A percentile compares a stretch with the other conserved stretches of the same genome.
phyloP scores from a whole-genome alignment of 2,329 filamentous ascomycete species.

The Xylariaceae sp. region DNA sequence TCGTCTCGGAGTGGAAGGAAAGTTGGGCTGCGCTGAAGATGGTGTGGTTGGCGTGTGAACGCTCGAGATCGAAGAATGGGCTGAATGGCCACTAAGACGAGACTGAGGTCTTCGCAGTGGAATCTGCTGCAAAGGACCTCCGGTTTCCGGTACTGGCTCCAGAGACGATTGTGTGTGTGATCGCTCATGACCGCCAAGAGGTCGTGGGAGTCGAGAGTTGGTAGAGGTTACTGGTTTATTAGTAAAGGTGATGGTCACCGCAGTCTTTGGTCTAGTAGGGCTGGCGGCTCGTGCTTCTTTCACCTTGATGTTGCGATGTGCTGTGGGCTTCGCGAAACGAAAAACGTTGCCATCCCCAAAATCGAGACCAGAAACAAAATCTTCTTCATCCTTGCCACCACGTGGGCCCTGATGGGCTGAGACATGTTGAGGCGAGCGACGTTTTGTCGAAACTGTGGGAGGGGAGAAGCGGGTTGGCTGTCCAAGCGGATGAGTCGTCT shows the following conservation, averaged over 20 bases:
- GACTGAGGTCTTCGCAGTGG: conserved; percentile 63
- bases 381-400: conserved; percentile 58
- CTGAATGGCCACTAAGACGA: conserved; percentile 61
- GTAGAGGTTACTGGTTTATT: conserved; percentile 60
- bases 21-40: conserved; percentile 51
- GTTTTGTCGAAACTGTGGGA: conserved; percentile 7
- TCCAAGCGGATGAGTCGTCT: conserved; percentile 1
- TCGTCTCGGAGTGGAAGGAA: conserved; percentile 59
- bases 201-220: conserved; percentile 74
- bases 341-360: conserved; percentile 82
- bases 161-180: conserved; percentile 68
- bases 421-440: conserved; percentile 1
- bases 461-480: conserved; percentile 4
- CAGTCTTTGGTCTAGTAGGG: conserved; percentile 68
- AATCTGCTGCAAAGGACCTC: conserved; percentile 62
- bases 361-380: conserved; percentile 84
- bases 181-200: conserved; percentile 64
- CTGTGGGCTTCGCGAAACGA: conserved; percentile 72
- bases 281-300: conserved; percentile 70
- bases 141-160: conserved; percentile 91
- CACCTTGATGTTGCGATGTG: conserved; percentile 89
- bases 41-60: conserved; percentile 60
- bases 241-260: conserved; percentile 87
- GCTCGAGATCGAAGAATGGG: conserved; percentile 66
- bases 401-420: conserved; percentile 26